Evolutionary conservation across 73 alveolate genomes (phyloP).

Genomic region (Uronychia binucleata): DNA sequence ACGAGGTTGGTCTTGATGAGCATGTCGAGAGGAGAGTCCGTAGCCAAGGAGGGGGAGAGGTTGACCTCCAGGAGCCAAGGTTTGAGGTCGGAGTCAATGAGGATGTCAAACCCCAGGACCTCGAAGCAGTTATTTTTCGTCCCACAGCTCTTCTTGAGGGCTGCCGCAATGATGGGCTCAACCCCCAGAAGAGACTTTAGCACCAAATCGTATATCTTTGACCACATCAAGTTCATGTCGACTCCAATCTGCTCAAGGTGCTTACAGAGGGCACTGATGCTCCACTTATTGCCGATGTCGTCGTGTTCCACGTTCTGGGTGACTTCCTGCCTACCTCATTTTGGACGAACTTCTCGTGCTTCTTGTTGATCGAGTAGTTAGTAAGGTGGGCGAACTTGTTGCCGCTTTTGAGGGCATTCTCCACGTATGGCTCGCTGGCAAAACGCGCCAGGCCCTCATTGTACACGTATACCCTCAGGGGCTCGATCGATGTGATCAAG

Average conservation of each 20-base stretch:
- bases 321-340: constrained; percentile 9
- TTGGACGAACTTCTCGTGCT: constrained; percentile 82
- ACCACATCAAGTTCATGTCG: constrained; percentile 62
- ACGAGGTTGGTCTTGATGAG: constrained; percentile 76
- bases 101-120: constrained; percentile 67
- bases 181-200: constrained; percentile 57
- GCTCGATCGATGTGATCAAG: constrained; percentile 82
- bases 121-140: constrained; percentile 58
- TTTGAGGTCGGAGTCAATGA: constrained; percentile 69
- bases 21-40: constrained; percentile 80
- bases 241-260: constrained; percentile 66
- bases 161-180: constrained; percentile 12
- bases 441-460: constrained; percentile 87
- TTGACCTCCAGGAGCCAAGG: constrained; percentile 94
- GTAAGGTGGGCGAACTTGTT: constrained; percentile 85
- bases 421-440: constrained; percentile 78
- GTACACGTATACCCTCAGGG: constrained; percentile 81
- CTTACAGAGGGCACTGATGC: constrained; percentile 60
- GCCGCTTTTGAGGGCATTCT: constrained; percentile 52
- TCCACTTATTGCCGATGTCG: constrained; percentile 85
- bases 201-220: constrained; percentile 68
- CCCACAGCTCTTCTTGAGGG: constrained; percentile 15
- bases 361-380: constrained; percentile 85
- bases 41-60: constrained; percentile 84
- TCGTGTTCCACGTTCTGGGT: constrained; percentile 64